Conservation (phyloP, 2,329 filamentous ascomycete species). For the Mycosphaerelloides madeirae region DNA sequence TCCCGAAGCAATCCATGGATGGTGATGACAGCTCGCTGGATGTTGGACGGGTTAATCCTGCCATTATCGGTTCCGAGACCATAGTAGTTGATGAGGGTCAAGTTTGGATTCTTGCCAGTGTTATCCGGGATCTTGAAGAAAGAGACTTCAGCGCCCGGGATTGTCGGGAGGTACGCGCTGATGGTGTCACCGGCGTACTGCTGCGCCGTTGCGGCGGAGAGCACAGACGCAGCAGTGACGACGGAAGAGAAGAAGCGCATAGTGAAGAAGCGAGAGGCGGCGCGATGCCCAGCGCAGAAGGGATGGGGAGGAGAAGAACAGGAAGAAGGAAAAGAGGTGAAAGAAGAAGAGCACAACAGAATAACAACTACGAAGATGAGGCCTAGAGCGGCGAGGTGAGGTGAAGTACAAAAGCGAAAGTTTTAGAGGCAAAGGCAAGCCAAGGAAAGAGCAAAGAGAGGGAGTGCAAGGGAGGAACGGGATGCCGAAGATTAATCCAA, state of each 20-base stretch:
- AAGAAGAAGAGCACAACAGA: too few species aligned
- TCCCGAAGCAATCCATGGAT: constrained; percentile 29
- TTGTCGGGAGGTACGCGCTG: constrained; percentile 17
- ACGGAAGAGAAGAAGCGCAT: constrained; percentile 5
- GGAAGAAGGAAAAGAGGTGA: too few species aligned
- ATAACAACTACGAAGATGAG: too few species aligned
- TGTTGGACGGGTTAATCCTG: constrained; percentile 21
- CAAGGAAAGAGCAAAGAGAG: too few species aligned
- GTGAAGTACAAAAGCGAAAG: too few species aligned
- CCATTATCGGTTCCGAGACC: constrained; percentile 20
- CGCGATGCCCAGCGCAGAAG: neutral
- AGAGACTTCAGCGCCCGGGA: constrained; percentile 22
- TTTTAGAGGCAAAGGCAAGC: too few species aligned
- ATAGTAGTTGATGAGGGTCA: constrained; percentile 33
- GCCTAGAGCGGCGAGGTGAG: too few species aligned
- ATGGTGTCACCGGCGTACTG: constrained; percentile 26
- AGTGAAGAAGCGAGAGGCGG: neutral
- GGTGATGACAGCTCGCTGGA: constrained; percentile 29
- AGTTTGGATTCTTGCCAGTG: constrained; percentile 18
- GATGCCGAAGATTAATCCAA: too few species aligned
- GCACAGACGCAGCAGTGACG: constrained; percentile 2
- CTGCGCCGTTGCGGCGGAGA: constrained; percentile 13
- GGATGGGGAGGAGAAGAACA: neutral
- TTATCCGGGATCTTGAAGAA: constrained; percentile 33
- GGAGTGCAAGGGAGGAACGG: too few species aligned